These are phyloP conservation scores for Quercus ilex DNA, from an alignment of 306 rosid genomes.

Conservation along the genomic window DNA sequence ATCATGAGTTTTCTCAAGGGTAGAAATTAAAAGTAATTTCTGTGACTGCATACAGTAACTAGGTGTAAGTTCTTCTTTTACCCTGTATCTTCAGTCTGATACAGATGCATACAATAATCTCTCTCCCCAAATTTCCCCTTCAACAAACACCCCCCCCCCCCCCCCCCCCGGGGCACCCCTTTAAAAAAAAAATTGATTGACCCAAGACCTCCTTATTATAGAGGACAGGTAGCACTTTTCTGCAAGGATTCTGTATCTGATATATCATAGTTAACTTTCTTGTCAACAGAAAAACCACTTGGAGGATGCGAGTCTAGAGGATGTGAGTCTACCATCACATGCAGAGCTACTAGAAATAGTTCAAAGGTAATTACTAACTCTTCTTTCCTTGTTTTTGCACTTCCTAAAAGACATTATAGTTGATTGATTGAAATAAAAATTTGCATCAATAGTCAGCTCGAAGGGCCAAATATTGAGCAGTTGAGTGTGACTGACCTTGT, in stretches of 20 bases:
- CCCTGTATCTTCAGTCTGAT: neutral
- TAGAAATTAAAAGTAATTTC: neutral
- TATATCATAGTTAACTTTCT: neutral
- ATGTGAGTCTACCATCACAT: slow-evolving; percentile 3
- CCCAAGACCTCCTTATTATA: neutral
- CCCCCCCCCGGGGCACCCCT: too few relatives aligned
- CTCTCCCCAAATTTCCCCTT: too few relatives aligned
- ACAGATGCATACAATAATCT: too few relatives aligned
- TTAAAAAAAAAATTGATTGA: too few relatives aligned
- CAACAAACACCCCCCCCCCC: too few relatives aligned
- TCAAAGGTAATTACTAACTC: slow-evolving; percentile 15
- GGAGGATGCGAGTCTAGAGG: slow-evolving; percentile 1
- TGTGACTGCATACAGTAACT: neutral
- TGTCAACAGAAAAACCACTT: slow-evolving; percentile 14
- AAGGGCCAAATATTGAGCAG: slow-evolving; percentile 23
- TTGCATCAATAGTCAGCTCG: slow-evolving; percentile 7
- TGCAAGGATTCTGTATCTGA: neutral
- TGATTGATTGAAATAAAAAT: neutral
- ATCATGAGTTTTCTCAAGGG: neutral
- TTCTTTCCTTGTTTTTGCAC: neutral
- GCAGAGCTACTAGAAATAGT: slow-evolving; percentile 16
- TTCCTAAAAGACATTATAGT: neutral
- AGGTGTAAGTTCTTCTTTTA: neutral
- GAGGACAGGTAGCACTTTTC: neutral
- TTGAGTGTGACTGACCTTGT: slow-evolving; percentile 3